A percentile compares a stretch with the other conserved stretches of the same genome.
Conservation (phyloP, 73 alveolate genomes). For the Paramecium bursaria region DNA sequence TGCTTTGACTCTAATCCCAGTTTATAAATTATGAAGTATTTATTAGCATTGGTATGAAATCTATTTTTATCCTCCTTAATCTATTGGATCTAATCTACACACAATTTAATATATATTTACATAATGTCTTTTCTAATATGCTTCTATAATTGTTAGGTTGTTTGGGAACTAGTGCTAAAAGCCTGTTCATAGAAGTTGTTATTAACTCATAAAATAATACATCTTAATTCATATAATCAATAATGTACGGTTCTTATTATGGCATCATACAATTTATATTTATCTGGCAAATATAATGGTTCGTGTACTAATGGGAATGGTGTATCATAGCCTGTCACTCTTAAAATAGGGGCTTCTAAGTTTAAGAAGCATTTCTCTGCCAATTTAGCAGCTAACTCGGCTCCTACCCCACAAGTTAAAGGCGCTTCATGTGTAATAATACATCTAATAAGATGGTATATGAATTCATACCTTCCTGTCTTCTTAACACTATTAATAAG, state of each 20-base stretch:
- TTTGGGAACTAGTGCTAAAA: too few relatives aligned
- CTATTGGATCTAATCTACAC: constrained; percentile 16
- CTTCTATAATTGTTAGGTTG: too few relatives aligned
- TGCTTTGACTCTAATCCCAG: constrained; percentile 79
- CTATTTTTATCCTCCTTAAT: constrained; percentile 22
- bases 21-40: constrained; percentile 83
- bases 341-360: constrained; percentile 84
- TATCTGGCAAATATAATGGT: constrained; percentile 84
- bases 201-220: too few relatives aligned
- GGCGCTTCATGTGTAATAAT: constrained; percentile 96
- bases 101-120: too few relatives aligned
- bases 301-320: constrained; percentile 92
- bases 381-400: constrained; percentile 90
- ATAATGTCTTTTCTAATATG: too few relatives aligned
- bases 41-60: constrained; percentile 76
- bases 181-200: too few relatives aligned
- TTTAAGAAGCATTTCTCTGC: constrained; percentile 88
- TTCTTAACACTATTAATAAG: constrained; percentile 83
- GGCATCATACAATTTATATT: constrained; percentile 77
- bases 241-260: constrained; percentile 76
- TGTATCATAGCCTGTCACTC: constrained; percentile 91
- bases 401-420: constrained; percentile 93
- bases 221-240: constrained; percentile 62
- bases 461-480: constrained; percentile 78
- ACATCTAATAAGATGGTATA: constrained; percentile 45